Evolutionary conservation across 306 rosid species (phyloP), one percentile per base, ranked within the genome.

Genomic region (Crotalaria pallida): DNA sequence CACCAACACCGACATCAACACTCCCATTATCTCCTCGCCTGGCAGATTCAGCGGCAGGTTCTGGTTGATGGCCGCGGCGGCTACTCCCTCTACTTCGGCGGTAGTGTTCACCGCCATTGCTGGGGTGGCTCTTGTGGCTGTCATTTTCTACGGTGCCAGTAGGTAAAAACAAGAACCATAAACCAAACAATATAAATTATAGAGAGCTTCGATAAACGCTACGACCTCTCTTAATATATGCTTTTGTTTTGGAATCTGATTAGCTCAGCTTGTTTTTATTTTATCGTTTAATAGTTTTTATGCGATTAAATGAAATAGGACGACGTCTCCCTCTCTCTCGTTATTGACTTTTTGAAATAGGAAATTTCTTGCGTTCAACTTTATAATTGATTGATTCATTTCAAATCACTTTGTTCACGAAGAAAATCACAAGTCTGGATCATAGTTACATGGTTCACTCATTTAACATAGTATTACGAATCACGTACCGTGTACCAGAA

Each of bases 91-190:
- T 4, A 50, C 75, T 69, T 58, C 83, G 72, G 83, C 83, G 86
- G 78, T 79, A 71, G 82, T 81, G 41, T 78, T 85, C 84, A 87
- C 89, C 66, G 91, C 89, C 74, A 61, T 94, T 44, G 92, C 92
- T 29, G 96, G 96, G 50, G 33, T 88, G 16, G 89, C 77, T 57
- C 10, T 93, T 47, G 82, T 84, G 73, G 81, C 75, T 50, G 84
- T 83, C 45, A 11, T 95, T 76, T 76, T 95, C 87, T 84, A 62
- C 83, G 83, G 91, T 56, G 84, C 88, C 58, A 65, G 82, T 89
- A 89, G 96, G 92, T 91, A 83, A 87, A 85, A 70, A 47, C 73
- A 58, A 5, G 57, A 34, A 15, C 15, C 74, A n/a, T 52, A 36
- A 33, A 33, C 9, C 1, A 33, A 33, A 7, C 1, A 33, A 33